Evolutionary conservation across 805 yeast species (phyloP), one percentile per base, ranked within the genome.

Genomic region (Lachancea cidri): DNA sequence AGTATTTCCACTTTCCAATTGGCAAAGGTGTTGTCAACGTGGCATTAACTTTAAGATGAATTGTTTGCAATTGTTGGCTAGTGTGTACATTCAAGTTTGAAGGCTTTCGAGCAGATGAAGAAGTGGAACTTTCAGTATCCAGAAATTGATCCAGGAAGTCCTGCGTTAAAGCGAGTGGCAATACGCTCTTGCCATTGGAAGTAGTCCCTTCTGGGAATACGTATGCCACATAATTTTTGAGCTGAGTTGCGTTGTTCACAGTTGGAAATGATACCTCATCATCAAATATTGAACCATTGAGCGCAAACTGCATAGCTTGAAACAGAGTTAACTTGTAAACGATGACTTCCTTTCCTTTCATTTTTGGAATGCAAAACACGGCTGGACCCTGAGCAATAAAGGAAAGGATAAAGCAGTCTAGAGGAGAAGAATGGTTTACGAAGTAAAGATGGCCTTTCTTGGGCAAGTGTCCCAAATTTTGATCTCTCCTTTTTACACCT

Each of bases 121-220:
- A 46, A 36, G 17, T 19, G 15, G 38, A 36, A 15, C 30, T 25
- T 29, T 29, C 33, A 17, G 42, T 39, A 14, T 41, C 48, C 4
- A 54, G 17, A 25, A 64, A 50, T 2, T 39, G 37, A 11, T 48
- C 42, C 39, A 65, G 49, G 4, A 45, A 24, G 0, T 17, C 11
- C n/a, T 55, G 58, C 4, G 45, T 46, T 9, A 65, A 33, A 4
- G 67, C 65, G 41, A 84, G 74, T 3, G 86, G 78, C 46, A 89
- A 68, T 1, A 89, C 56, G 0, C 88, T 79, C 46, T 80, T 79
- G 38, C 94, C 93, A 57, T 89, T 91, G 0, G 95, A 78, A 0
- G 95, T 72, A 0, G 95, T 85, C 0, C 95, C 95, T 55, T 88
- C 97, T 2, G 81, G 70, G 43, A 87, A 77, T 17, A 83, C 50